These are phyloP conservation scores for Monsonia emarginata DNA, from an alignment of 441 rosid species.

Conservation along the genomic window DNA sequence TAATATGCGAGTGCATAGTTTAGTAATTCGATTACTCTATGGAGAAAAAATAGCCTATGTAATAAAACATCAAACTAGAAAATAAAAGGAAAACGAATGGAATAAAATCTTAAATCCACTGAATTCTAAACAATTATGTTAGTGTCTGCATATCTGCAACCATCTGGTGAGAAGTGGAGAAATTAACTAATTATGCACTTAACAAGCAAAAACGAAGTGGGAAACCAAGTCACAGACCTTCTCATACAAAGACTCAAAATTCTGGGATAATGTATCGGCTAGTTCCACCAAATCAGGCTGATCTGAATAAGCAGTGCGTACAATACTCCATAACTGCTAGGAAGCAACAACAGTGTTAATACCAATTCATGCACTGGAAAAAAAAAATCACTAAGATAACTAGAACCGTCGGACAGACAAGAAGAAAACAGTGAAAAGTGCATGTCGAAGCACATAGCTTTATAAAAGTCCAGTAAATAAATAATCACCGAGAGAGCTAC, in stretches of 20 bases:
- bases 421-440: neutral
- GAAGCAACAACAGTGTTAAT: constrained; percentile 28
- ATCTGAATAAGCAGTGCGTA: constrained; percentile 53
- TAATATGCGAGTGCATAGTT: neutral
- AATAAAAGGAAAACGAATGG: too few species aligned
- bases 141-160: neutral
- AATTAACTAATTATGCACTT: constrained; percentile 1
- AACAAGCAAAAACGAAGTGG: neutral
- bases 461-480: neutral
- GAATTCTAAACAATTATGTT: neutral
- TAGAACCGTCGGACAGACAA: neutral
- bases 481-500: neutral
- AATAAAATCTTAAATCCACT: neutral
- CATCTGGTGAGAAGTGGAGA: neutral
- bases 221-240: constrained; percentile 39
- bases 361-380: constrained; percentile 1
- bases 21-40: neutral
- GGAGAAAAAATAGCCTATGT: neutral
- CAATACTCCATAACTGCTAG: constrained; percentile 78
- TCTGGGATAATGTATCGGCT: constrained; percentile 57
- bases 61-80: neutral
- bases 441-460: neutral
- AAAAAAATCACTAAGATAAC: constrained; percentile 1
- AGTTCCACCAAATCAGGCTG: constrained; percentile 66
- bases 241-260: constrained; percentile 60